These are phyloP conservation scores for Geranomyces variabilis DNA, from an alignment of 192 early-diverging fungal genomes.

Conservation along the genomic window DNA sequence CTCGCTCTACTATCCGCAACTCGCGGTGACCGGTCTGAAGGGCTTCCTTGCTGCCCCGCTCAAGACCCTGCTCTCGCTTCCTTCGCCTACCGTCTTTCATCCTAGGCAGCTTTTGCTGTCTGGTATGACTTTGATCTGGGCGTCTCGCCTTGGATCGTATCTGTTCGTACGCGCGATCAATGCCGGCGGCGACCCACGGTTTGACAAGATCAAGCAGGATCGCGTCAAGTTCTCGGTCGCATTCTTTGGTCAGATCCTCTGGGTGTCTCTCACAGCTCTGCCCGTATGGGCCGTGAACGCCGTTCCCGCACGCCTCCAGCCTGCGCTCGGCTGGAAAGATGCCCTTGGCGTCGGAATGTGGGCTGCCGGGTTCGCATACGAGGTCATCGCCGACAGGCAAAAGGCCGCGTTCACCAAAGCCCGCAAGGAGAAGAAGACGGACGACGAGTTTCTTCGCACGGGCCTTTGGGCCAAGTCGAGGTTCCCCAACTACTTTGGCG, in stretches of 20 bases:
- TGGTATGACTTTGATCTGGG: conserved; percentile 31
- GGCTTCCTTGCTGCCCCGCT: background rate
- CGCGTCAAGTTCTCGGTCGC: conserved; percentile 29
- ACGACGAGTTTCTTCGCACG: conserved; percentile 4
- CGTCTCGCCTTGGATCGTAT: conserved; percentile 25
- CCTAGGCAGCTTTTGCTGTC: conserved; percentile 31
- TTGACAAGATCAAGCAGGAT: conserved; percentile 41
- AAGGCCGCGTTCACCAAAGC: conserved; percentile 19
- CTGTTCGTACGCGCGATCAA: conserved; percentile 33
- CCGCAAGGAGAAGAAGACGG: conserved; percentile 12
- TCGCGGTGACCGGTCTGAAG: background rate
- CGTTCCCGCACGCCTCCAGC: conserved; percentile 7
- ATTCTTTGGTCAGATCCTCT: conserved; percentile 35
- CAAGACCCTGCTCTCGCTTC: background rate
- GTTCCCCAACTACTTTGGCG: conserved; percentile 22
- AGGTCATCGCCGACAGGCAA: conserved; percentile 34
- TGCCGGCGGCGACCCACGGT: conserved; percentile 39
- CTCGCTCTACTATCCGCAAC: conserved; percentile 9
- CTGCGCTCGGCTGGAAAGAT: conserved; percentile 26
- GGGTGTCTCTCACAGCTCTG: conserved; percentile 37
- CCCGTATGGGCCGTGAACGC: conserved; percentile 34
- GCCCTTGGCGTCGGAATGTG: conserved; percentile 31
- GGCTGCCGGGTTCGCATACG: conserved; percentile 41
- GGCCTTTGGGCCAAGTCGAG: conserved; percentile 14
- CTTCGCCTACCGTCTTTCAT: background rate